A percentile compares a stretch with the other conserved stretches of the same genome.
Evolutionary conservation across 352 stramenopile species (phyloP).

Genomic region (Phytopythium helicoides): DNA sequence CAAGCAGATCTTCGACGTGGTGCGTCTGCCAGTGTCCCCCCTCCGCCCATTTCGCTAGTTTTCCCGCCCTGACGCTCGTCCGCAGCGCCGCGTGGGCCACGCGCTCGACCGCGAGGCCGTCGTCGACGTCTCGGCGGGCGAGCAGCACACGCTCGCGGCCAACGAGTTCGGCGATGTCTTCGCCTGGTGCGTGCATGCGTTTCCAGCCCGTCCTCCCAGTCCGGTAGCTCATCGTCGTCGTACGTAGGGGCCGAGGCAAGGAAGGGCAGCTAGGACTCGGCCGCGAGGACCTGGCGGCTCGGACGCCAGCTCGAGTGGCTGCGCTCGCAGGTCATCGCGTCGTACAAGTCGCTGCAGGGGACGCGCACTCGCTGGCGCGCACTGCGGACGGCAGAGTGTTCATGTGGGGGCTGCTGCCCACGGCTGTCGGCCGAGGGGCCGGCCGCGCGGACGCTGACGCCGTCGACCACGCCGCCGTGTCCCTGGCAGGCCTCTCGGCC

Average conservation of each 20-base stretch:
- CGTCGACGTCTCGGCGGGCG: conserved; percentile 70
- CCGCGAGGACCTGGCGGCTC: conserved; percentile 26
- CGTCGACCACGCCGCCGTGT: conserved; percentile 55
- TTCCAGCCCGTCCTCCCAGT: no score
- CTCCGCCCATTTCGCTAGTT: neutral
- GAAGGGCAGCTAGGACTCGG: conserved; percentile 68
- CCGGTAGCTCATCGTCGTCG: no score
- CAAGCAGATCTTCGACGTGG: conserved; percentile 59
- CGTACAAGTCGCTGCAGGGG: conserved; percentile 67
- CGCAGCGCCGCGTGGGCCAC: conserved; percentile 42
- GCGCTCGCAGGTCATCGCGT: conserved; percentile 61
- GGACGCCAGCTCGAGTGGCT: conserved; percentile 39
- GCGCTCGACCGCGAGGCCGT: conserved; percentile 56
- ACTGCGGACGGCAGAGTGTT: conserved; percentile 59
- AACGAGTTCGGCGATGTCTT: conserved; percentile 85
- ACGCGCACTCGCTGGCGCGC: conserved; percentile 73
- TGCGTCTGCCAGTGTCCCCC: conserved; percentile 7
- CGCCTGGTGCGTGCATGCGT: conserved; percentile 42
- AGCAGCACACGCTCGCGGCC: conserved; percentile 70
- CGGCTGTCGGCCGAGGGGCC: conserved; percentile 42
- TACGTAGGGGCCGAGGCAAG: conserved; percentile 64
- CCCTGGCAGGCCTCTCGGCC: conserved; percentile 45
- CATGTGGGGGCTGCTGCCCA: conserved; percentile 72
- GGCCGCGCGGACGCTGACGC: conserved; percentile 16
- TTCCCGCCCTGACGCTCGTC: conserved; percentile 1